Evolutionary conservation across 192 early-diverging fungal species (phyloP).

Genomic region (Piromyces finnis): DNA sequence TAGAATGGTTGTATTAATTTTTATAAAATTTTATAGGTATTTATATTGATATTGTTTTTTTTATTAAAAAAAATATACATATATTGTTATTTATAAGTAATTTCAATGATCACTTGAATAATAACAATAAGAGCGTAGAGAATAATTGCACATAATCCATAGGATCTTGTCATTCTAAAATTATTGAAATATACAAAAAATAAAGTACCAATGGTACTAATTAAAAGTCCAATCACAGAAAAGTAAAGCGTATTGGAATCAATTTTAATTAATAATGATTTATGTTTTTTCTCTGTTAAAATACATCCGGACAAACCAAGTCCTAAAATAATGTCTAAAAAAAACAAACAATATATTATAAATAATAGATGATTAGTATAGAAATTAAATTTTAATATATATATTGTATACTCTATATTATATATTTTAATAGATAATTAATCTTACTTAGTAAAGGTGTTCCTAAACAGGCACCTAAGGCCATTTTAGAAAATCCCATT

Average conservation of each 20-base stretch:
- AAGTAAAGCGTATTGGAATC: not conserved
- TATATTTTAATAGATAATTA: not conserved
- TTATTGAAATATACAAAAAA: not conserved
- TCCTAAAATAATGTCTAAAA: not conserved
- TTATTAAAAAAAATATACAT: too few species aligned
- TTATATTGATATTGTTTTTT: too few species aligned
- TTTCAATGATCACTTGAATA: not conserved
- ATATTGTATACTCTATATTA: too few species aligned
- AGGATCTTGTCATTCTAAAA: not conserved
- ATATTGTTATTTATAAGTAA: not conserved
- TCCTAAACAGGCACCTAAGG: constrained; percentile 84
- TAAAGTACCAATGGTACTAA: not conserved
- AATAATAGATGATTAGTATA: too few species aligned
- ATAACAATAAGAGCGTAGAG: not conserved
- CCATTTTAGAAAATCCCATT: constrained; percentile 88
- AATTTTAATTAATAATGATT: not conserved
- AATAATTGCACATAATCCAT: not conserved
- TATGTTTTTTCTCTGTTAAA: not conserved
- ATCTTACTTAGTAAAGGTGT: constrained; percentile 69
- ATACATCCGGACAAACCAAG: not conserved
- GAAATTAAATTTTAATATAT: too few species aligned
- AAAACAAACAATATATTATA: too few species aligned
- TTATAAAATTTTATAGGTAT: too few species aligned
- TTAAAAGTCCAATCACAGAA: not conserved
- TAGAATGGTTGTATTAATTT: too few species aligned